phyloP scores from a whole-genome alignment of 306 rosid species.

The Quercus variabilis region DNA sequence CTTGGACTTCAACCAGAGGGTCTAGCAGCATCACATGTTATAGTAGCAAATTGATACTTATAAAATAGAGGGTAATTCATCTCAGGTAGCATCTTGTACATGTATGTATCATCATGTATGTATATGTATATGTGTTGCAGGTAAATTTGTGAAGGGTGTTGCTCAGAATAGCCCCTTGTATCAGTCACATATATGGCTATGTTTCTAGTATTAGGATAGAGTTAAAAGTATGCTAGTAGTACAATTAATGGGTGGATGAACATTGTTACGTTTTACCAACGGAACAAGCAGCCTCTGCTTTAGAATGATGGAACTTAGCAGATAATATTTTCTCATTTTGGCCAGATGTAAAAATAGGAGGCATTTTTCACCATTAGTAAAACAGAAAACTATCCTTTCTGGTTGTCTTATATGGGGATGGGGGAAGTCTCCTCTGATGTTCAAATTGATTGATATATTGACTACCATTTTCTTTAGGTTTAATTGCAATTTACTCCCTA shows the following conservation, averaged over 20 bases:
- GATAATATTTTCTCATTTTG: background rate
- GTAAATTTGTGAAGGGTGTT: slow-evolving; percentile 26
- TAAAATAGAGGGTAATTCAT: slow-evolving; percentile 31
- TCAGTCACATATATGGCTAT: slow-evolving; percentile 9
- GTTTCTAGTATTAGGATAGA: background rate
- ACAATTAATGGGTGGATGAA: background rate
- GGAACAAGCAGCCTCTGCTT: background rate
- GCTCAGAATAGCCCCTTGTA: slow-evolving; percentile 17
- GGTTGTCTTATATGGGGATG: background rate
- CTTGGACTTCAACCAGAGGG: slow-evolving; percentile 52
- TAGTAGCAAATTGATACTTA: slow-evolving; percentile 19
- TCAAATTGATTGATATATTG: no score
- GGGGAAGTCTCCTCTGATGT: background rate
- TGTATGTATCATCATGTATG: slow-evolving; percentile 25
- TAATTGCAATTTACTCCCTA: no score
- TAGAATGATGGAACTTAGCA: background rate
- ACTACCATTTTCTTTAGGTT: no score
- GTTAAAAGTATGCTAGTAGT: background rate
- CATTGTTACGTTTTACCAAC: background rate
- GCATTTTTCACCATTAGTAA: background rate
- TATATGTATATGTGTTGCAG: slow-evolving; percentile 26
- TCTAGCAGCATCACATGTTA: slow-evolving; percentile 14
- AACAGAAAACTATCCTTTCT: background rate
- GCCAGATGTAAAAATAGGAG: background rate
- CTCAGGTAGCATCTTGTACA: slow-evolving; percentile 51